Evolutionary conservation across 768 basidiomycete genomes (phyloP), one percentile per base, ranked within the genome.

Genomic region (Candolleomyces efflorescens): DNA sequence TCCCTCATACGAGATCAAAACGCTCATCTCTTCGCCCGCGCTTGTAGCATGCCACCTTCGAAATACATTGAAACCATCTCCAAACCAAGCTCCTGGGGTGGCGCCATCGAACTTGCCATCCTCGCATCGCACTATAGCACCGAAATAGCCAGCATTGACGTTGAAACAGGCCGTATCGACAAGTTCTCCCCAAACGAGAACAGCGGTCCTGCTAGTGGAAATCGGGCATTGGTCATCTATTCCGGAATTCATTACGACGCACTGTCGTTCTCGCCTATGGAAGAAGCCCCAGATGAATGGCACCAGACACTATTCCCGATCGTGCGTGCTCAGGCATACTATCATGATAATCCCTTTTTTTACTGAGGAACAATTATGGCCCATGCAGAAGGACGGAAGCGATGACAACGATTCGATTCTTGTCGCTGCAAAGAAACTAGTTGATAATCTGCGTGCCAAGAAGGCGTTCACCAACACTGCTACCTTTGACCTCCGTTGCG

Each of bases 231-330:
- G 13, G 67, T 98, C n/a, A 78, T 98, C 3, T 98, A 98, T 73
- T 93, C 91, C 0, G 96, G 96, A 2, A 97, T 98, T 47, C 95
- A 98, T 69, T 99, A 99, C 71, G 96, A 99, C 69, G 92, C 92
- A 9, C 84, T 89, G 5, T 87, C 90, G 0, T 74, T 95, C 41
- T 85, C 95, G 15, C 97, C 93, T 0, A 78, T 83, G 70, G 75
- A 77, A 9, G 85, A 86, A 47, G 91, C 89, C 2, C 90, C 92
- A 0, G 67, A 75, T 24, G 94, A 91, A 58, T 99, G 95, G 82
- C 95, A 98, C 71, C 89, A 93, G 65, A 93, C 90, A 2, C 68
- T 90, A 49, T 92, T 93, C 66, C 86, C 86, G 7, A 75, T 85
- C 10, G 83, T 80, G 59, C 65, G 81, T 58, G 53, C 32, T 5